Conservation (phyloP, 208 protist species). For the Acanthamoeba lenticulata region DNA sequence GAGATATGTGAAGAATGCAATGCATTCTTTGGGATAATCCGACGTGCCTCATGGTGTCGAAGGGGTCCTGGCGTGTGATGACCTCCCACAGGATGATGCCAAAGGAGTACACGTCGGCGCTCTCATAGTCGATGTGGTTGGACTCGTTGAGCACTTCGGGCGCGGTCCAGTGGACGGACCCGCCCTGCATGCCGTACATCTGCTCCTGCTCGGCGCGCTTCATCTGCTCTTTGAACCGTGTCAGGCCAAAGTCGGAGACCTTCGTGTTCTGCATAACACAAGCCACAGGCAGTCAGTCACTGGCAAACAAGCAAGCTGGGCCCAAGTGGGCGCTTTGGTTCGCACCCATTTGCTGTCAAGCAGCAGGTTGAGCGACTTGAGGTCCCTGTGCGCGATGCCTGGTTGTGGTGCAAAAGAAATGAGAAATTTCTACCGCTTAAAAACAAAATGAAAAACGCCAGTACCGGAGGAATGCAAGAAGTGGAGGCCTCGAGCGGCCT, state of each 20-base stretch:
- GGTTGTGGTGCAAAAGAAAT: not conserved
- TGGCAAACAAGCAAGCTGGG: too few relatives aligned
- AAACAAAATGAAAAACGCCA: not conserved
- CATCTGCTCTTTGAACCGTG: constrained; percentile 2
- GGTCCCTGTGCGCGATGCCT: constrained; percentile 46
- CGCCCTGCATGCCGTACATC: not conserved
- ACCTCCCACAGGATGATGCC: constrained; percentile 57
- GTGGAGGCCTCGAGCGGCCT: constrained; percentile 42
- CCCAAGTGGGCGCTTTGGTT: too few relatives aligned
- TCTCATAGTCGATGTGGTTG: not conserved
- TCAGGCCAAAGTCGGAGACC: constrained; percentile 66
- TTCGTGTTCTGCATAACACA: too few relatives aligned
- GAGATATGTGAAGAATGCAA: not conserved
- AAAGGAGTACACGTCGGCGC: constrained; percentile 7
- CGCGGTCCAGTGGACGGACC: constrained; percentile 20
- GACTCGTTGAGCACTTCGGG: not conserved
- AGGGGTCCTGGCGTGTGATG: not conserved
- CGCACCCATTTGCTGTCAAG: constrained; percentile 54
- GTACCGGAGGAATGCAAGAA: constrained; percentile 59
- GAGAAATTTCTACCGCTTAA: not conserved
- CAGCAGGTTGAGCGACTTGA: constrained; percentile 62
- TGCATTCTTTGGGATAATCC: too few relatives aligned
- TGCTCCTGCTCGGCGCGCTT: not conserved
- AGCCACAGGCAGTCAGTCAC: too few relatives aligned
- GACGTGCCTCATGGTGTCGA: not conserved